Evolutionary conservation across 2,329 filamentous ascomycete genomes (phyloP).

Genomic region (Colletotrichum endophyticum): DNA sequence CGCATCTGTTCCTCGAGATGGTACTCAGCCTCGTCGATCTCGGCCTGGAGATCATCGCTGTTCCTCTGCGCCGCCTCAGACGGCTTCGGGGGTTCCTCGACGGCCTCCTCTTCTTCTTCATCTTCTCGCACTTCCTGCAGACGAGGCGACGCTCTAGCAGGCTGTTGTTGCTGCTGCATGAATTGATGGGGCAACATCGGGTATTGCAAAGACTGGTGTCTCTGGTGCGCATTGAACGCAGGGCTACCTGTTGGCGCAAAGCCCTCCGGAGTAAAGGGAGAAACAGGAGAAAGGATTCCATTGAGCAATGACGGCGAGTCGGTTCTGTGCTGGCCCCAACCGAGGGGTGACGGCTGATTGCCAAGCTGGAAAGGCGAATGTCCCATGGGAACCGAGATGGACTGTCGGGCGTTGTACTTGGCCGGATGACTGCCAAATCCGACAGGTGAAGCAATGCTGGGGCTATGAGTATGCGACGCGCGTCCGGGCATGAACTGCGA

Average conservation of each 20-base stretch:
- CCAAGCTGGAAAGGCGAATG: slow-evolving; percentile 73
- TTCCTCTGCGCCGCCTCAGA: slow-evolving; percentile 51
- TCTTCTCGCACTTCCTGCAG: slow-evolving; percentile 77
- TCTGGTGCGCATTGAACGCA: slow-evolving; percentile 53
- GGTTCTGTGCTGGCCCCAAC: slow-evolving; percentile 62
- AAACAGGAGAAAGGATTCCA: slow-evolving; percentile 66
- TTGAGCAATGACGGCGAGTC: slow-evolving; percentile 70
- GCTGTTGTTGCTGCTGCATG: slow-evolving; percentile 45
- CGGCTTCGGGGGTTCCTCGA: slow-evolving; percentile 56
- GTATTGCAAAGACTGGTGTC: slow-evolving; percentile 65
- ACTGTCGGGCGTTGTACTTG: slow-evolving; percentile 74
- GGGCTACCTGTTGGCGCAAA: slow-evolving; percentile 46
- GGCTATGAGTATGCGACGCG: slow-evolving; percentile 64
- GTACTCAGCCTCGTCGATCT: slow-evolving; percentile 86
- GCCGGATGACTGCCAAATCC: slow-evolving; percentile 66
- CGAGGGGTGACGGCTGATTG: slow-evolving; percentile 64
- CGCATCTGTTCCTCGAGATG: slow-evolving; percentile 82
- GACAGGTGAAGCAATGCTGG: slow-evolving; percentile 74
- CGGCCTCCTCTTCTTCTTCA: slow-evolving; percentile 72
- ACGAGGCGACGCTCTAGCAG: slow-evolving; percentile 61
- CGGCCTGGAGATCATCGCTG: slow-evolving; percentile 79
- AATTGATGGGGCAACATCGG: slow-evolving; percentile 62
- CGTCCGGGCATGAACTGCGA: slow-evolving; percentile 64
- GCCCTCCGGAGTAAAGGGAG: slow-evolving; percentile 64
- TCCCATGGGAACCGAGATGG: slow-evolving; percentile 68